Percentiles rank a stretch among this genome's conserved stretches.
Conservation (phyloP, 164 flowering plant species). For the Akebia trifoliata region DNA sequence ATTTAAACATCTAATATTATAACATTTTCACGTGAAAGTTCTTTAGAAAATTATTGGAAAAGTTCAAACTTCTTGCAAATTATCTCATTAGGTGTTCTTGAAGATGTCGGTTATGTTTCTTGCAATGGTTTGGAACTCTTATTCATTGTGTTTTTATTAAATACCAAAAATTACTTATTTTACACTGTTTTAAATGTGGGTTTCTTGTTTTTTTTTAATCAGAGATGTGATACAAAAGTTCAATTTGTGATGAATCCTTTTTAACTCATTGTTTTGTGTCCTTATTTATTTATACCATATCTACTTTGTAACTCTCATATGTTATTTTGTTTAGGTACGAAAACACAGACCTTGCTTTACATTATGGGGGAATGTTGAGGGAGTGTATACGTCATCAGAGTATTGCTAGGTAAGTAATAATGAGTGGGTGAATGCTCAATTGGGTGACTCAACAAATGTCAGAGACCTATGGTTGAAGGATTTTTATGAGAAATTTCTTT, state of each 20-base stretch:
- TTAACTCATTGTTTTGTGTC: not conserved
- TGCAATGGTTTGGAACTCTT: not conserved
- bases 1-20: too few relatives aligned
- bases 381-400: conserved; percentile 83
- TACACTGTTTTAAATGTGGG: not conserved
- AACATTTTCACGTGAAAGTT: too few relatives aligned
- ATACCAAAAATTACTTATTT: not conserved
- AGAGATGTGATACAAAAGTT: not conserved
- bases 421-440: not conserved
- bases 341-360: conserved; percentile 64
- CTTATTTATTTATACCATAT: not conserved
- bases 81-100: not conserved
- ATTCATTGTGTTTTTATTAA: not conserved
- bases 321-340: conserved; percentile 42
- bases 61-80: too few relatives aligned
- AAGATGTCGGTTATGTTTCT: not conserved
- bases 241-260: not conserved
- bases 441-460: not conserved
- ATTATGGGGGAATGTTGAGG: conserved; percentile 75
- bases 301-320: not conserved
- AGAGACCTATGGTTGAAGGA: not conserved
- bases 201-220: not conserved
- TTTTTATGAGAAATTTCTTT: not conserved
- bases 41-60: too few relatives aligned
- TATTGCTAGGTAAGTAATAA: conserved; percentile 43